These are phyloP conservation scores for Pseudozyma sp. DNA, from an alignment of 1,284 basidiomycete species.

Conservation along the genomic window DNA sequence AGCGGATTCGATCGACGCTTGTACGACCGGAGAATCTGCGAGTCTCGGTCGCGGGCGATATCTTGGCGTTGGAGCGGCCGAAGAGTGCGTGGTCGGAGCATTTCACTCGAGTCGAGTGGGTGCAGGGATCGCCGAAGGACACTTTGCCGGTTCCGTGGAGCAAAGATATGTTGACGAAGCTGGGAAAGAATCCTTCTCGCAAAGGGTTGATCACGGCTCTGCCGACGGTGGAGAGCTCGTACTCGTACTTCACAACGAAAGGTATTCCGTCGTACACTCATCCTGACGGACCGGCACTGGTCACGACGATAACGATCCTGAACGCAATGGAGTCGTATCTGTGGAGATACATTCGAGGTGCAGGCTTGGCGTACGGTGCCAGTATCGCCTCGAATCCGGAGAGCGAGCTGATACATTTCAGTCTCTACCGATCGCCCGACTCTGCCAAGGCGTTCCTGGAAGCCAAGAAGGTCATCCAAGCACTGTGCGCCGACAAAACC, in stretches of 20 bases:
- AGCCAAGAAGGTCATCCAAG: conserved; percentile 73
- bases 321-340: conserved; percentile 95
- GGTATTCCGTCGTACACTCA: conserved; percentile 73
- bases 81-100: conserved; percentile 69
- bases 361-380: conserved; percentile 83
- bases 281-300: conserved; percentile 84
- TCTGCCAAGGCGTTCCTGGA: conserved; percentile 85
- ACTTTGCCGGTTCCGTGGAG: conserved; percentile 79
- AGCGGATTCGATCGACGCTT: conserved; percentile 51
- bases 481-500: conserved; percentile 62
- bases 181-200: conserved; percentile 77
- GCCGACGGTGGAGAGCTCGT: conserved; percentile 94
- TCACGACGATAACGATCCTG: conserved; percentile 85
- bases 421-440: conserved; percentile 83
- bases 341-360: conserved; percentile 74
- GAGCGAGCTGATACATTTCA: conserved; percentile 82
- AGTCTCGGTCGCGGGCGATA: conserved; percentile 87
- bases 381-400: conserved; percentile 83
- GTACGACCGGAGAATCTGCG: conserved; percentile 80
- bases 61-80: conserved; percentile 79
- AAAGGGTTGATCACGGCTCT: conserved; percentile 87
- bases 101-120: conserved; percentile 22
- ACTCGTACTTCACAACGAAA: conserved; percentile 82
- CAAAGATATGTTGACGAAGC: conserved; percentile 77
- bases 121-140: conserved; percentile 7